Percentiles rank a stretch among this genome's conserved stretches.
Evolutionary conservation across 2,329 filamentous ascomycete genomes (phyloP).

Genomic region (Colletotrichum abscissum): DNA sequence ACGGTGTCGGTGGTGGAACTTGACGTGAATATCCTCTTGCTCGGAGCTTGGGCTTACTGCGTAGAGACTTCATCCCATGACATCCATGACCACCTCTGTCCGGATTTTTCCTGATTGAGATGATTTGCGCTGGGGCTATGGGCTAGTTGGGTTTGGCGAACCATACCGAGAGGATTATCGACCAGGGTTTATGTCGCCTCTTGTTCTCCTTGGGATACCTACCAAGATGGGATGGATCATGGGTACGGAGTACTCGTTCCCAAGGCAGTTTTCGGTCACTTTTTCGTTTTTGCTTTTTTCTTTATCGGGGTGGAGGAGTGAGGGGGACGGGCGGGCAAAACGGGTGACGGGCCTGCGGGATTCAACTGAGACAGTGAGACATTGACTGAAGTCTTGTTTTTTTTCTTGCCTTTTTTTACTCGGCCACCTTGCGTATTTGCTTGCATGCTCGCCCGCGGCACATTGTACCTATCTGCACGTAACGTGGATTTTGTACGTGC

Average conservation of each 20-base stretch:
- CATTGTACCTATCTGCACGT: neutral
- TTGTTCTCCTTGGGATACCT: neutral
- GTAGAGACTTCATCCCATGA: neutral
- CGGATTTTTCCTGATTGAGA: conserved; percentile 5
- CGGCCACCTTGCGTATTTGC: neutral
- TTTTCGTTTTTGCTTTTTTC: neutral
- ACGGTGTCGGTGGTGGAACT: neutral
- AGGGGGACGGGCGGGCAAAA: neutral
- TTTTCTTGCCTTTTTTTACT: neutral
- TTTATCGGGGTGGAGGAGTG: neutral
- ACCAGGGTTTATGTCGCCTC: neutral
- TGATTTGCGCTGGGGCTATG: conserved; percentile 11
- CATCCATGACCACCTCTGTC: neutral
- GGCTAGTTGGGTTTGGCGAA: conserved; percentile 1
- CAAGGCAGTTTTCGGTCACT: neutral
- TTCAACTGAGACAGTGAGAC: conserved; percentile 5
- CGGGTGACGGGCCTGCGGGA: neutral
- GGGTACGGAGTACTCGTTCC: neutral
- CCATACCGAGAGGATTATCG: conserved; percentile 12
- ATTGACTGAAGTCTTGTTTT: neutral
- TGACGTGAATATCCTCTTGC: too few species aligned
- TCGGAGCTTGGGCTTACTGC: too few species aligned
- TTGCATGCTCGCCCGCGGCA: neutral
- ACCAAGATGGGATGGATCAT: too few species aligned
- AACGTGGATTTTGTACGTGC: neutral